Evolutionary conservation across 148 eudicot species (phyloP).

Genomic region (Rhododendron ovatum): DNA sequence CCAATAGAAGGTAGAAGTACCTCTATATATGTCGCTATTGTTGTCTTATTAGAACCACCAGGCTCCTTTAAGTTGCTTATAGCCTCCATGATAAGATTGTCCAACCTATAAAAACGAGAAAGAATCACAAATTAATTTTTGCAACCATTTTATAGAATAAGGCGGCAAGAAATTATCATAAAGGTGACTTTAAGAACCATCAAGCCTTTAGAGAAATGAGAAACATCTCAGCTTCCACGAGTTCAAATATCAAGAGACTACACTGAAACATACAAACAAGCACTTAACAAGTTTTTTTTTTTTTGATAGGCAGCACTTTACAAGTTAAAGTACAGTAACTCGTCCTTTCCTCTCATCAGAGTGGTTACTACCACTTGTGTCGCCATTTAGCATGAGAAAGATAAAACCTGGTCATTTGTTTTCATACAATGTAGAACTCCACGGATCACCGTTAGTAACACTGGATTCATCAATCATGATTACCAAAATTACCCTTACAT

Average conservation of each 20-base stretch:
- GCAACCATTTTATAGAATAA: not conserved
- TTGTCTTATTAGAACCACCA: conserved; percentile 85
- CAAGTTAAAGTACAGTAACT: not conserved
- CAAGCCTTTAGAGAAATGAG: not conserved
- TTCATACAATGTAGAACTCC: not conserved
- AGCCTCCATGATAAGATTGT: conserved; percentile 91
- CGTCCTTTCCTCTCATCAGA: not conserved
- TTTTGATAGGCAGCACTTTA: not conserved
- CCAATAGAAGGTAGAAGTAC: conserved; percentile 30
- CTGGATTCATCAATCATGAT: not conserved
- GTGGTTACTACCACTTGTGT: not conserved
- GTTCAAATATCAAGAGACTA: not conserved
- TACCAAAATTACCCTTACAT: not conserved
- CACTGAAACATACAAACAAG: not conserved
- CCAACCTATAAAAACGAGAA: conserved; percentile 55
- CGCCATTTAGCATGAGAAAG: not conserved
- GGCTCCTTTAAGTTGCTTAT: conserved; percentile 85
- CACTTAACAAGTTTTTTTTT: not conserved
- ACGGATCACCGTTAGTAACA: not conserved
- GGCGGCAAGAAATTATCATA: not conserved
- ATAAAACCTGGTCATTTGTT: not conserved
- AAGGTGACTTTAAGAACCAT: not conserved
- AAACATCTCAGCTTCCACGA: not conserved
- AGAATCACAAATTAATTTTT: not conserved
- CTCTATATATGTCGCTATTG: conserved; percentile 92